phyloP scores from a whole-genome alignment of 345 rosid genomes.

The Lepidium africanum region DNA sequence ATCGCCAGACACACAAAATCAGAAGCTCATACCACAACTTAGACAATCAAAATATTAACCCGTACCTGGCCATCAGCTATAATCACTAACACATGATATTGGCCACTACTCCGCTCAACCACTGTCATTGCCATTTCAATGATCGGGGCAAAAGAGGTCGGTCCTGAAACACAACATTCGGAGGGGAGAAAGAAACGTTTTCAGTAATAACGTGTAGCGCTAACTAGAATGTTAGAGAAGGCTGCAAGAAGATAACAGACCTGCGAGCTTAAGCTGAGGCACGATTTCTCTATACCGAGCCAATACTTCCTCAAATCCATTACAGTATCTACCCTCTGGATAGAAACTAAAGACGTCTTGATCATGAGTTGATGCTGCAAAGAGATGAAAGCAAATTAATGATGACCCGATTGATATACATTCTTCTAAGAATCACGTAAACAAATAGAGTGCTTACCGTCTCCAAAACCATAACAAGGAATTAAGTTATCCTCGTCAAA shows the following conservation, averaged over 20 bases:
- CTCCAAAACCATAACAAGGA: conserved; percentile 98
- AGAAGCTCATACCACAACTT: background rate
- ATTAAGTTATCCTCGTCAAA: conserved; percentile 91
- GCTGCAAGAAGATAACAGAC: conserved; percentile 27
- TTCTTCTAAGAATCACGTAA: background rate
- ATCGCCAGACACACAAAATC: background rate
- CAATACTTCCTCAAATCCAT: conserved; percentile 92
- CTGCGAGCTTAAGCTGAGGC: conserved; percentile 83
- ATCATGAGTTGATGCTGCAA: conserved; percentile 93
- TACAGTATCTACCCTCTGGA: conserved; percentile 55
- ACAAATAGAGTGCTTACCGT: conserved; percentile 42
- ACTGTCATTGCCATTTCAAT: conserved; percentile 94
- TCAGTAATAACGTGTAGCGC: background rate
- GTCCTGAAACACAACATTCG: conserved; percentile 44
- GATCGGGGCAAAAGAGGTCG: conserved; percentile 91
- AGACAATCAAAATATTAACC: background rate
- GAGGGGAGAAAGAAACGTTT: background rate
- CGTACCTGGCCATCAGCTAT: conserved; percentile 97
- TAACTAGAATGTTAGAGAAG: conserved; percentile 10
- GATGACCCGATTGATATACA: conserved; percentile 1
- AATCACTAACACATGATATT: conserved; percentile 88
- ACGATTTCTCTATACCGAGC: conserved; percentile 67
- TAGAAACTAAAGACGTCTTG: conserved; percentile 86
- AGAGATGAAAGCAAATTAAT: background rate
- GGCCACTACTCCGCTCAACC: conserved; percentile 85